Conservation (phyloP, 75 land plant species). For the Pseudotsuga menziesii region DNA sequence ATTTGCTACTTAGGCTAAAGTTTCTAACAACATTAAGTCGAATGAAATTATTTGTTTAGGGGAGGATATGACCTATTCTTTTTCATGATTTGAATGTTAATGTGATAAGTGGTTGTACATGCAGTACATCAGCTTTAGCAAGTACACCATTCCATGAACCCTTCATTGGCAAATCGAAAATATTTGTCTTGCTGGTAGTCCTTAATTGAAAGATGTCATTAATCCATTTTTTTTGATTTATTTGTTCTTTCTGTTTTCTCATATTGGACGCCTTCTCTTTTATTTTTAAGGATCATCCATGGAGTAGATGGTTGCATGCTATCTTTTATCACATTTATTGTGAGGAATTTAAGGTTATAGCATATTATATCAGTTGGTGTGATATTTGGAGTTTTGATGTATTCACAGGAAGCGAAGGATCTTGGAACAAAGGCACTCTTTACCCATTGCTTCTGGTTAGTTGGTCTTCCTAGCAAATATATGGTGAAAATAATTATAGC, state of each 20-base stretch:
- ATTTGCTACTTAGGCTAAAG: neutral
- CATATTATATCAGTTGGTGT: neutral
- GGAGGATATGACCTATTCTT: neutral
- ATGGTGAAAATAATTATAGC: neutral
- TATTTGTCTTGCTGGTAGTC: too few species aligned
- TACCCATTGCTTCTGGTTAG: constrained; percentile 83
- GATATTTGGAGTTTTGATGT: neutral
- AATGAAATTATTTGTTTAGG: neutral
- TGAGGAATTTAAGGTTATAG: neutral
- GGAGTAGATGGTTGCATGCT: neutral
- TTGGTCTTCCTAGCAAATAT: neutral
- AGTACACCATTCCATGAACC: neutral
- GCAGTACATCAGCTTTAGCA: neutral
- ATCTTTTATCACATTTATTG: neutral
- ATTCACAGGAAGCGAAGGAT: constrained; percentile 48
- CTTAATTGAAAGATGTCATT: neutral
- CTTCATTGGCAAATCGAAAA: neutral
- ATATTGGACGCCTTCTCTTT: neutral
- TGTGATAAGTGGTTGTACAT: neutral
- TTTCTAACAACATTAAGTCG: neutral
- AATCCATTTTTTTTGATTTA: neutral
- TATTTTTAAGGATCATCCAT: neutral
- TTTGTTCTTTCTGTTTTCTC: neutral
- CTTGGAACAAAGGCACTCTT: constrained; percentile 51
- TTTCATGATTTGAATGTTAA: neutral